Evolutionary conservation across 352 stramenopile genomes (phyloP), one percentile per base, ranked within the genome.

Genomic region (Phytophthora cactorum): DNA sequence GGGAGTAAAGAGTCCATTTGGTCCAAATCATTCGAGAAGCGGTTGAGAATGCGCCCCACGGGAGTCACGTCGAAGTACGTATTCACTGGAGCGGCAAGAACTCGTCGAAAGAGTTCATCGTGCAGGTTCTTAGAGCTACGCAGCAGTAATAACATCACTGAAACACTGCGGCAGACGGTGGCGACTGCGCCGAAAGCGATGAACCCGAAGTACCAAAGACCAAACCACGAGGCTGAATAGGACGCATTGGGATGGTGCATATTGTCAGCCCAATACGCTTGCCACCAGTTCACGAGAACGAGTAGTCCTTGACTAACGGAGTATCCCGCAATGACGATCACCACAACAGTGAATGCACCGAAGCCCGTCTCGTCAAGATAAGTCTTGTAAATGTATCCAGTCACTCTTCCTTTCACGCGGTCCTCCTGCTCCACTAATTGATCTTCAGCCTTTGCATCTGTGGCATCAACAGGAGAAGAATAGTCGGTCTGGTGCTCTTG

Each of bases 11-110:
- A 74, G 68, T 87, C 79, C 34, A 87, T 70, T 59, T 87, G 80
- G 50, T 87, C 78, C n/a, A 87, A 52, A 49, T 89, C 80, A n/a
- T 71, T 78, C 11, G 75, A 85, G 54, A 87, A 88, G 7, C 79
- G 64, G 41, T 86, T 88, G 27, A 88, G 56, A 54, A 88, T 82
- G 11, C 68, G 67, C 8, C 78, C 79, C 15, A 91, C 54, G 1
- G 81, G 79, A 27, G 80, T 89, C 34, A 84, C 66, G 25, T 87
- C 79, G 28, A 88, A 89, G 51, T 83, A 88, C 14, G 27, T 59
- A n/a, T 66, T 84, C 15, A 89, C 52, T 8, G 77, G 74, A 3
- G 81, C 79, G 3, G 36, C 34, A 3, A 90, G 62, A 9, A 89
- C 78, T 11, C 76, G 69, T 7, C 64, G 63, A 53, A 84, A 82